Evolutionary conservation across 2,329 filamentous ascomycete genomes (phyloP), one percentile per base, ranked within the genome.

Genomic region (Purpureocillium lavendulum): DNA sequence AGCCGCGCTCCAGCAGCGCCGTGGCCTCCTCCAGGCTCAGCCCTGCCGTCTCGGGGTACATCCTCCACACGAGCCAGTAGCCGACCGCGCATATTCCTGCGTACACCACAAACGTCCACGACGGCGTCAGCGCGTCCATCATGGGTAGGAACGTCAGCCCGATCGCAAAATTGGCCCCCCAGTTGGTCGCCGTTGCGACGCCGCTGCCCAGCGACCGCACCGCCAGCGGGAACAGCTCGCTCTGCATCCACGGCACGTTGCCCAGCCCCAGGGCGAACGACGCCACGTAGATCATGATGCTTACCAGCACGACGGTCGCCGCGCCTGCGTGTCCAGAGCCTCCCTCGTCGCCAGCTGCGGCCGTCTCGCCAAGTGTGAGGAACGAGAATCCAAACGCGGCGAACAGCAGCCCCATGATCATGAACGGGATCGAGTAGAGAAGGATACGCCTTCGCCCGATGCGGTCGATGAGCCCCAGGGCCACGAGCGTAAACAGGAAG

Each of bases 191-290:
- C 7, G 89, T 90, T 2, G 83, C 75, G 5, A 87, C 59, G 0
- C 80, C 80, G 42, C 81, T 85, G 21, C 85, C 86, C 2, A 87
- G 61, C 4, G 81, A 80, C 36, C 85, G 78, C 34, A 88, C 84
- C 24, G 73, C 71, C 35, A 89, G 69, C 1, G 88, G 84, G 55
- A 96, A 96, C 26, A 95, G 74, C 64, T 97, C 90, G 50, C 82
- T 87, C 64, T 95, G 89, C 72, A 95, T 90, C 90, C 90, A 97
- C 1, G 90, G 89, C 3, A 97, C 87, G 51, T 88, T 94, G 8
- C 90, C 90, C 2, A 97, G 71, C 3, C 90, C 90, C 2, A 89
- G 69, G 1, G 90, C 90, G 56, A 94, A 97, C 1, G 82, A 73
- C 8, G 86, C 83, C 2, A 94, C 88, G 59, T 94, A 96, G 7